A percentile compares a stretch with the other conserved stretches of the same genome.
These are phyloP conservation scores for Fusarium caatingaense DNA, from an alignment of 2,329 filamentous ascomycete genomes.

Conservation along the genomic window DNA sequence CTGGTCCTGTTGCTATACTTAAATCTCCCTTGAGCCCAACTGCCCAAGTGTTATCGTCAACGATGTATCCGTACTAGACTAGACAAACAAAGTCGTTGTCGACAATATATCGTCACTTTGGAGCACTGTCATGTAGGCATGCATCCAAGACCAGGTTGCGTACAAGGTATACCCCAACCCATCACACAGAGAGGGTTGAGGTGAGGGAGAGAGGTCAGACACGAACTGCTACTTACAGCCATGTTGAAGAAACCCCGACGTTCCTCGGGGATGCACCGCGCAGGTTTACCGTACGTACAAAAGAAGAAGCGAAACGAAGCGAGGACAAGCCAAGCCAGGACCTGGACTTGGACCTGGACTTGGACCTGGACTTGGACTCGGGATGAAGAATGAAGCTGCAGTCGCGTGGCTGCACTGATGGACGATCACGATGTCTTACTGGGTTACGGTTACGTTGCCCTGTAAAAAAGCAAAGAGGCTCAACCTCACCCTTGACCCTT, in stretches of 20 bases:
- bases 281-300: neutral
- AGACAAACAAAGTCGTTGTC: slow-evolving; percentile 1
- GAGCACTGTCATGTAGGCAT: neutral
- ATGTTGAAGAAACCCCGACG: slow-evolving; percentile 32
- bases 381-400: slow-evolving; percentile 29
- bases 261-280: slow-evolving; percentile 28
- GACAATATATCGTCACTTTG: slow-evolving; percentile 22
- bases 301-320: neutral
- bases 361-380: slow-evolving; percentile 3
- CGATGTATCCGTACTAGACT: neutral
- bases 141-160: slow-evolving; percentile 23
- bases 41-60: slow-evolving; percentile 17
- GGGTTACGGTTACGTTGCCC: slow-evolving; percentile 12
- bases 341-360: slow-evolving; percentile 15
- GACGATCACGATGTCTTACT: slow-evolving; percentile 24
- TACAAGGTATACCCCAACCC: slow-evolving; percentile 30
- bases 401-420: slow-evolving; percentile 13
- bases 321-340: neutral
- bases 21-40: neutral
- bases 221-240: slow-evolving; percentile 30
- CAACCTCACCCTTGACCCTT: slow-evolving; percentile 3
- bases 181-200: slow-evolving; percentile 16
- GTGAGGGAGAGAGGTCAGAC: neutral
- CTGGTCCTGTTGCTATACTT: neutral
- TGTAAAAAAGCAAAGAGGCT: slow-evolving; percentile 37